phyloP scores from a whole-genome alignment of 176 grass and related monocot genomes.

The Miscanthus lutarioriparius region DNA sequence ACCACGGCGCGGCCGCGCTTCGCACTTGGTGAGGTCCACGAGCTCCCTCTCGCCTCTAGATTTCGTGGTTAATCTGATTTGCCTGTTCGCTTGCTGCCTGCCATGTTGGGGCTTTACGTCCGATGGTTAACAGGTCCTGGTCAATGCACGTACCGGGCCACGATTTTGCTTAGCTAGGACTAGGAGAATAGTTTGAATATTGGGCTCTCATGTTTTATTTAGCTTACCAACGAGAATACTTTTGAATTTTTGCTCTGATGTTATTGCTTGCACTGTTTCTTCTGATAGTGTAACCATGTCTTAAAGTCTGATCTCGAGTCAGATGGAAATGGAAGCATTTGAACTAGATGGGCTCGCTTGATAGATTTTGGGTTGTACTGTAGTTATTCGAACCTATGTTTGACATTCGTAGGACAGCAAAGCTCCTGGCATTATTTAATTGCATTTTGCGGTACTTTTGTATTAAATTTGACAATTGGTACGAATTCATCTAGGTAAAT shows the following conservation, averaged over 20 bases:
- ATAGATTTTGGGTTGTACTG: not conserved
- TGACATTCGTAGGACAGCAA: not conserved
- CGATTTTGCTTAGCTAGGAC: not conserved
- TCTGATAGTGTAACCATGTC: not conserved
- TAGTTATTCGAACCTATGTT: not conserved
- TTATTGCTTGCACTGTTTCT: not conserved
- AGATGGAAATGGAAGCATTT: not conserved
- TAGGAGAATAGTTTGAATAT: not conserved
- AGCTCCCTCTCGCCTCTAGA: not conserved
- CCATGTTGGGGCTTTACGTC: not conserved
- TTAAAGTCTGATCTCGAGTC: not conserved
- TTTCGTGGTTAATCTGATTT: not conserved
- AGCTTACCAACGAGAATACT: not conserved
- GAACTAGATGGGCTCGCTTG: not conserved
- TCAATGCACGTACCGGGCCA: not conserved
- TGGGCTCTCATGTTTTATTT: not conserved
- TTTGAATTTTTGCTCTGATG: not conserved
- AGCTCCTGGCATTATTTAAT: not conserved
- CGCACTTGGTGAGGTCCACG: conserved; percentile 25
- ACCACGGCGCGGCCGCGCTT: conserved; percentile 22
- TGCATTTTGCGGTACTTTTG: not conserved
- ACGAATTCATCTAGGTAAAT: not conserved
- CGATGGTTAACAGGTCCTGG: not conserved
- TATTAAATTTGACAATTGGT: not conserved
- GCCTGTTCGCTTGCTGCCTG: not conserved